Percentiles rank a stretch among this genome's conserved stretches.
Evolutionary conservation across 2,329 filamentous ascomycete genomes (phyloP).

Genomic region (Colletotrichum tabaci): DNA sequence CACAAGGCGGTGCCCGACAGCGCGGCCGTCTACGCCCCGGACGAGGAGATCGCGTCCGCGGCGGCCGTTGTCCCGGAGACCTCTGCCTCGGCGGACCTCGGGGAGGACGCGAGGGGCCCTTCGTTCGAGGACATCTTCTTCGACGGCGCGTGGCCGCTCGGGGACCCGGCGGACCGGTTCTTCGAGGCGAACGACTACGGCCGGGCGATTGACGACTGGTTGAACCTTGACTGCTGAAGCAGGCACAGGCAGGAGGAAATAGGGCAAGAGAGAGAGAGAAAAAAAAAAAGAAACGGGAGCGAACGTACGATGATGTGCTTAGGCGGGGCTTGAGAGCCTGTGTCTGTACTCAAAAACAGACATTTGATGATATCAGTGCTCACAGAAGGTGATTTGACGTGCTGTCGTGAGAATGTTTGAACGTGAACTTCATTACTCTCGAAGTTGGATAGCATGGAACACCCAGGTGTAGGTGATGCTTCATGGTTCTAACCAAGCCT

Average conservation of each 20-base stretch:
- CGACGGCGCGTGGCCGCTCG: conserved; percentile 43
- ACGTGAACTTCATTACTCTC: too few relatives aligned
- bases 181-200: conserved; percentile 54
- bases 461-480: background rate
- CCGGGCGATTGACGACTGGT: conserved; percentile 54
- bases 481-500: background rate
- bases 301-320: too few relatives aligned
- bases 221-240: conserved; percentile 41
- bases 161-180: conserved; percentile 48
- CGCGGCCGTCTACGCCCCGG: conserved; percentile 53
- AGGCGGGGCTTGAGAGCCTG: too few relatives aligned
- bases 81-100: background rate
- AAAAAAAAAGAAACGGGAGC: background rate
- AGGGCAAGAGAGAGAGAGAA: background rate
- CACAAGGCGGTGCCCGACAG: conserved; percentile 55
- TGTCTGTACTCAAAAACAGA: too few relatives aligned
- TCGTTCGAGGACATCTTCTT: conserved; percentile 44
- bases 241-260: too few relatives aligned
- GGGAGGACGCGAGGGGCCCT: conserved; percentile 1
- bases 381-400: too few relatives aligned
- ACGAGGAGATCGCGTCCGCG: conserved; percentile 42
- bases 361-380: too few relatives aligned
- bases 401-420: too few relatives aligned
- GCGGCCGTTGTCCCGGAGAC: conserved; percentile 18
- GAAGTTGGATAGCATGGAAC: too few relatives aligned